phyloP scores from a whole-genome alignment of 257 asterid genomes.

The Phtheirospermum japonicum region DNA sequence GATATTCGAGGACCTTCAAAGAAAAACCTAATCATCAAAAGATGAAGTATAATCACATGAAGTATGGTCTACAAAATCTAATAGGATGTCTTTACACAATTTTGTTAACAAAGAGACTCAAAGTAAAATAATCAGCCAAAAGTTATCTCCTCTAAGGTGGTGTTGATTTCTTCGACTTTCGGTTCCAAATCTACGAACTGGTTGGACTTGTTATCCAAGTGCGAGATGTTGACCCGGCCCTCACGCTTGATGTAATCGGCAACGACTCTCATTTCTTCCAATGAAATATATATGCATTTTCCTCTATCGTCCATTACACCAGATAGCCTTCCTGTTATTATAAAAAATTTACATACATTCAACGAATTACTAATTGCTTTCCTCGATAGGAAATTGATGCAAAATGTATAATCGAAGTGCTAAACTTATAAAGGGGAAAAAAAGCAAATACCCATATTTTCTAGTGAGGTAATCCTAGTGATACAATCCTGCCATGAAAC shows the following conservation, averaged over 20 bases:
- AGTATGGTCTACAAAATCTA: not conserved
- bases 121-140: no score
- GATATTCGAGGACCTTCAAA: no score
- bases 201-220: slow-evolving; percentile 91
- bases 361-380: not conserved
- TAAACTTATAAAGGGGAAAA: slow-evolving; percentile 12
- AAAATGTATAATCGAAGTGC: not conserved
- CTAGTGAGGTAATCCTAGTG: slow-evolving; percentile 73
- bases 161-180: slow-evolving; percentile 61
- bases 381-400: slow-evolving; percentile 2
- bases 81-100: slow-evolving; percentile 1
- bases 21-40: no score
- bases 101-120: not conserved
- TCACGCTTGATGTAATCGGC: slow-evolving; percentile 91
- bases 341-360: no score
- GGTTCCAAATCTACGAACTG: slow-evolving; percentile 94
- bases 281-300: slow-evolving; percentile 82
- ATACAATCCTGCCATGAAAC: no score
- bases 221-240: slow-evolving; percentile 93
- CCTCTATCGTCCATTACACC: slow-evolving; percentile 99
- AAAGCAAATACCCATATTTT: slow-evolving; percentile 67
- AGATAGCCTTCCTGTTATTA: slow-evolving; percentile 88
- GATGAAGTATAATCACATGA: no score
- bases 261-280: slow-evolving; percentile 94
- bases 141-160: slow-evolving; percentile 49